Conservation (phyloP, 768 basidiomycete genomes). For the Pleurotus tuoliensis region DNA sequence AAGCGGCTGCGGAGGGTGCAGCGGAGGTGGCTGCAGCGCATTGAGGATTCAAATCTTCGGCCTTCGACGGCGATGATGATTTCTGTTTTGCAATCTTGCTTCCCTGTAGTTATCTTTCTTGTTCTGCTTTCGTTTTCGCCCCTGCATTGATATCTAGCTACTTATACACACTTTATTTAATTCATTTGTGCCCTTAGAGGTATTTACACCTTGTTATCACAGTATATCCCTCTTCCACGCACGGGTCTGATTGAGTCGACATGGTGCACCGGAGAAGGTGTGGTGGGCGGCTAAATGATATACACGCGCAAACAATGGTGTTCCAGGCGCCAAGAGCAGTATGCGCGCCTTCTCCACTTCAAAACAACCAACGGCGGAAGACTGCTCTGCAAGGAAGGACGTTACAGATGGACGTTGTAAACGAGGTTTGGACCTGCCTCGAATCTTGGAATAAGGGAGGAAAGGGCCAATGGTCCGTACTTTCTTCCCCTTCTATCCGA, state of each 20-base stretch:
- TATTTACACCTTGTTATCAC: too few relatives aligned
- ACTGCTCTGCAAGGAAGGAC: neutral
- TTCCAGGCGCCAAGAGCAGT: neutral
- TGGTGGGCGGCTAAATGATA: neutral
- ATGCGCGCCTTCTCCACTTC: neutral
- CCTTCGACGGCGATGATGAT: too few relatives aligned
- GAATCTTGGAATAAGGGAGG: conserved; percentile 56
- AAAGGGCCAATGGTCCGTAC: conserved; percentile 53
- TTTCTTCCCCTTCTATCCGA: conserved; percentile 13
- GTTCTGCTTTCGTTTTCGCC: too few relatives aligned
- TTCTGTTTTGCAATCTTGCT: too few relatives aligned
- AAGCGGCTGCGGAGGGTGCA: conserved; percentile 22
- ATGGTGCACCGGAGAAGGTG: too few relatives aligned
- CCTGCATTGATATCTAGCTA: too few relatives aligned
- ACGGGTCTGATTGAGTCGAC: too few relatives aligned
- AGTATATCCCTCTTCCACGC: too few relatives aligned
- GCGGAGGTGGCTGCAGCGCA: neutral
- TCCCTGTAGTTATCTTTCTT: too few relatives aligned
- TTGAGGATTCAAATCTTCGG: neutral
- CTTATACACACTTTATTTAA: too few relatives aligned
- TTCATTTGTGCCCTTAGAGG: too few relatives aligned
- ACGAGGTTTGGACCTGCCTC: conserved; percentile 45
- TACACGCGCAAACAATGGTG: neutral
- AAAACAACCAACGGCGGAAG: neutral
- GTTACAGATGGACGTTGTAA: conserved; percentile 54